Base-by-base conservation (phyloP, 192 early-diverging fungal genomes). In the Backusella luteola region DNA sequence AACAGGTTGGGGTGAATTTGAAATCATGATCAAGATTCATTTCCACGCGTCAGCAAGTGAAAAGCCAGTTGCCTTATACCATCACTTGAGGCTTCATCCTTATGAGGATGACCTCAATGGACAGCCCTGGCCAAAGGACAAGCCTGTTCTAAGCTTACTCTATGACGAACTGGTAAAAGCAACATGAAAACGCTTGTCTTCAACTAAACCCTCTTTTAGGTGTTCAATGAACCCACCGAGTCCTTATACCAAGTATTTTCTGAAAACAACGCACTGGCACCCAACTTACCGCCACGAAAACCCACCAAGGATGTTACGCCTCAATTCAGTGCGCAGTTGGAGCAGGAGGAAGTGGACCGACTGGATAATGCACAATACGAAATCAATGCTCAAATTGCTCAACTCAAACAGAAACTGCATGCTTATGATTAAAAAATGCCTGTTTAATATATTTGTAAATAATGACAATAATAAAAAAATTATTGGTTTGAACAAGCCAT, bases 1-100 rank as follows among this genome's bases (percentile, higher is more conserved):
- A 81, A 96, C 98, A 15, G 98, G 98, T 38, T 99, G 98, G 98
- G 98, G 98, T 77, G 96, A 99, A 85, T 99, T 99, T 83, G 96
- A 98, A 71, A 95, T 99, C 68, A 86, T 91, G 32, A 98, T 98
- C 73, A 96, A 96, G 79, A 90, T 99, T 38, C 91, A 91, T 75
- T 96, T 98, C 78, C 87, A 90, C 19, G 90, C 93, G 35, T 78
- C 84, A 14, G 84, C 91, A 41, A 94, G 93, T 70, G 94, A 96
- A 69, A 92, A 93, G 80, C 87, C 91, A 21, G 88, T 98, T 29
- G 87, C 89, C 17, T 82, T 99, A 8, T 95, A 92, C 80, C 97
- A 98, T 81, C 93, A 94, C 82, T 87, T 99, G 69, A 91, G 94
- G 80, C 87, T 99, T 46, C 97, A 97, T 79, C 95, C 94, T 34